These are phyloP conservation scores for Austroboletus rostrupii DNA, from an alignment of 1,284 basidiomycete genomes.

Conservation along the genomic window DNA sequence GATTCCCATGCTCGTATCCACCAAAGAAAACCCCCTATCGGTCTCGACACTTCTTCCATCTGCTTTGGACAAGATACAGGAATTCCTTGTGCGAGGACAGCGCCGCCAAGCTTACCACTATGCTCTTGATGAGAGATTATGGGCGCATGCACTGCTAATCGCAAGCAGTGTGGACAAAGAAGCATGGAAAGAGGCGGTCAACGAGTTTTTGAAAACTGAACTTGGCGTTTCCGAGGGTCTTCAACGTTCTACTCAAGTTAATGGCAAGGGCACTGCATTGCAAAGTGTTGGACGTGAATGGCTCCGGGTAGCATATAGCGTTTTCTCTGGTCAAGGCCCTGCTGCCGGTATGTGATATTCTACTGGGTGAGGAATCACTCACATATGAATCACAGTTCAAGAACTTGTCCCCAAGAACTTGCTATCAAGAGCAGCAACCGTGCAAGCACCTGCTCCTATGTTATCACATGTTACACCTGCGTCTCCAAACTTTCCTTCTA, in stretches of 20 bases:
- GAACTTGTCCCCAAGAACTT: conserved; percentile 66
- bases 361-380: not conserved
- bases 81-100: conserved; percentile 78
- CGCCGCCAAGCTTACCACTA: conserved; percentile 84
- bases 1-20: conserved; percentile 17
- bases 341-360: conserved; percentile 54
- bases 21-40: conserved; percentile 43
- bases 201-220: conserved; percentile 82
- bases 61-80: conserved; percentile 75
- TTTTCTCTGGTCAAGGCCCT: conserved; percentile 83
- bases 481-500: conserved; percentile 58
- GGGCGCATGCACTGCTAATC: conserved; percentile 96
- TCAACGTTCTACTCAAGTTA: conserved; percentile 13
- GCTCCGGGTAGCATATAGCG: conserved; percentile 79
- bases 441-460: conserved; percentile 39
- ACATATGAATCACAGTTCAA: conserved; percentile 52
- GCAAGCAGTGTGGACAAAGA: conserved; percentile 92
- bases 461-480: conserved; percentile 50
- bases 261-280: conserved; percentile 11
- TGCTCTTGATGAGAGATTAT: conserved; percentile 84
- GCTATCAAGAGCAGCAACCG: conserved; percentile 36
- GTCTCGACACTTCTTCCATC: conserved; percentile 53
- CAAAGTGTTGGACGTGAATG: conserved; percentile 58
- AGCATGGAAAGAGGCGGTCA: conserved; percentile 88
- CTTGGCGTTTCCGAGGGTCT: conserved; percentile 45